phyloP scores from a whole-genome alignment of 768 basidiomycete genomes.

The Amanita phalloides region DNA sequence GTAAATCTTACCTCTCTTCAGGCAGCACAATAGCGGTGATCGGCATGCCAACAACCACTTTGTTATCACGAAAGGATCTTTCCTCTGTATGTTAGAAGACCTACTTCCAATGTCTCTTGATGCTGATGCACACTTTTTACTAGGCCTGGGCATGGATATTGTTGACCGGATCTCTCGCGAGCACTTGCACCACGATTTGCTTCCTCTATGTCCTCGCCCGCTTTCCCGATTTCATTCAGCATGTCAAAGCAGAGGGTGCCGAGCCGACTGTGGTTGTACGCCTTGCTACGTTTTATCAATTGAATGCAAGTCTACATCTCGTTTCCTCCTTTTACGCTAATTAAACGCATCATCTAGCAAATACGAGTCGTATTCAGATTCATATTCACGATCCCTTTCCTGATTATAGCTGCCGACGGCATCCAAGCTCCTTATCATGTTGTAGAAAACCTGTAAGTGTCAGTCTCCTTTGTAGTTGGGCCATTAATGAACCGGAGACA shows the following conservation, averaged over 20 bases:
- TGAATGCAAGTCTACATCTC: conserved; percentile 47
- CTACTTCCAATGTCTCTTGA: conserved; percentile 1
- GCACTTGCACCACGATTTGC: conserved; percentile 53
- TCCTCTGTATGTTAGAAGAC: conserved; percentile 33
- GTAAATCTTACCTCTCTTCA: conserved; percentile 14
- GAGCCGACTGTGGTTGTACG: conserved; percentile 66
- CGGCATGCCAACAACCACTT: conserved; percentile 62
- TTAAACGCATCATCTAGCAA: conserved; percentile 26
- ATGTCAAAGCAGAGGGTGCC: conserved; percentile 66
- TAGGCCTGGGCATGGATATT: conserved; percentile 72
- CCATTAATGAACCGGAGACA: conserved; percentile 12
- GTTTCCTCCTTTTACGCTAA: background rate
- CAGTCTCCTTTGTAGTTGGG: background rate
- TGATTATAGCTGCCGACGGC: conserved; percentile 59
- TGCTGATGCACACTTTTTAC: conserved; percentile 1
- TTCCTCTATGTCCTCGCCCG: conserved; percentile 64
- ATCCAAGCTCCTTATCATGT: conserved; percentile 39
- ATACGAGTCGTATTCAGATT: conserved; percentile 70
- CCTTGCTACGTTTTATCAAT: conserved; percentile 62
- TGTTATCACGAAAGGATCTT: conserved; percentile 47
- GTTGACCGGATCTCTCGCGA: conserved; percentile 55
- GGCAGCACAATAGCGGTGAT: conserved; percentile 55
- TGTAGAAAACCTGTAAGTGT: conserved; percentile 44
- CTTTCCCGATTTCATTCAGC: conserved; percentile 61
- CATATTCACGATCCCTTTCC: conserved; percentile 57